Conservation (phyloP, 192 early-diverging fungal species). For the Gamsiella multidivaricata region DNA sequence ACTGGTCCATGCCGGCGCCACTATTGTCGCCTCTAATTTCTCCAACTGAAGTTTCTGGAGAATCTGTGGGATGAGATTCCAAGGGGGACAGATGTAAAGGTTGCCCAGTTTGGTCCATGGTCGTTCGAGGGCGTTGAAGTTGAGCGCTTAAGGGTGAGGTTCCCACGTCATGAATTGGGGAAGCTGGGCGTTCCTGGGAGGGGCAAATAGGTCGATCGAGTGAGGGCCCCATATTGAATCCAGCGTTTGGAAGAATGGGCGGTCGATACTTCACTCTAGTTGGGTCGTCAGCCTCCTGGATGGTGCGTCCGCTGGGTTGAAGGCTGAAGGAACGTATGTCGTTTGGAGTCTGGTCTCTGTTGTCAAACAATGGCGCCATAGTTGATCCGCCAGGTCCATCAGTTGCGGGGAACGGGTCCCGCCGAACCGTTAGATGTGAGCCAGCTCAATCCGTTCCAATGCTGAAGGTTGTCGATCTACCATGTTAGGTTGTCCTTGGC, state of each 20-base stretch:
- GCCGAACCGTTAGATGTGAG: constrained; percentile 38
- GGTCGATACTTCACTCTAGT: constrained; percentile 22
- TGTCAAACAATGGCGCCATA: constrained; percentile 11
- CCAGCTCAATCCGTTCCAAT: constrained; percentile 35
- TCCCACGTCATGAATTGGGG: constrained; percentile 42
- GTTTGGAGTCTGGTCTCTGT: constrained; percentile 21
- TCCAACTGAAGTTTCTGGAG: constrained; percentile 21
- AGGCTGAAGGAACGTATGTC: constrained; percentile 31
- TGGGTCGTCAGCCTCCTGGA: constrained; percentile 19
- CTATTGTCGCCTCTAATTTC: constrained; percentile 18
- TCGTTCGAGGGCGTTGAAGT: constrained; percentile 18
- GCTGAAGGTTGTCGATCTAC: background rate
- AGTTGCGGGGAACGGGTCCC: constrained; percentile 17
- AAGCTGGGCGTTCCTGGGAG: constrained; percentile 4
- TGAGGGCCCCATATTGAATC: constrained; percentile 14
- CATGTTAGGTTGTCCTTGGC: constrained; percentile 9
- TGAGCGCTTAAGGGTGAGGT: constrained; percentile 9
- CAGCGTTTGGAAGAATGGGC: constrained; percentile 1
- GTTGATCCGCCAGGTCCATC: constrained; percentile 12
- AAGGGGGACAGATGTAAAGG: constrained; percentile 38
- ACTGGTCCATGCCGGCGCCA: constrained; percentile 33
- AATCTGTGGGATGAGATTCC: constrained; percentile 32
- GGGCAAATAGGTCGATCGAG: constrained; percentile 50
- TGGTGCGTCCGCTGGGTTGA: constrained; percentile 45
- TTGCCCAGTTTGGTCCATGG: constrained; percentile 20